These are phyloP conservation scores for Komagataella populi DNA, from an alignment of 805 yeast genomes.

Conservation along the genomic window DNA sequence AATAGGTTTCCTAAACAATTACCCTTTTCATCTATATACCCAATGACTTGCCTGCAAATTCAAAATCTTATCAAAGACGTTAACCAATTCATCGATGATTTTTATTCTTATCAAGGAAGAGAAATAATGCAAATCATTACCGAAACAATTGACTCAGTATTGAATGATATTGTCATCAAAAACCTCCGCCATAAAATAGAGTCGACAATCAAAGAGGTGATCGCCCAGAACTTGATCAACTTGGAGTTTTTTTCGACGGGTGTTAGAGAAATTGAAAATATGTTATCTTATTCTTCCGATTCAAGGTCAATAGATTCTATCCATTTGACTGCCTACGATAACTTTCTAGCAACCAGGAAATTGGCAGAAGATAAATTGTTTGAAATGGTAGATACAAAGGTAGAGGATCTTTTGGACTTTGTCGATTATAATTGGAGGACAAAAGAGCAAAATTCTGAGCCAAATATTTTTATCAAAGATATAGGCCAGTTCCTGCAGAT, in stretches of 20 bases:
- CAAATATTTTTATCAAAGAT: constrained; percentile 67
- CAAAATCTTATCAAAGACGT: constrained; percentile 52
- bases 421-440: constrained; percentile 81
- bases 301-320: constrained; percentile 18
- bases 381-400: constrained; percentile 67
- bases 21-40: constrained; percentile 83
- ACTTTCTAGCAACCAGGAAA: constrained; percentile 46
- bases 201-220: constrained; percentile 74
- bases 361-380: constrained; percentile 72
- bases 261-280: constrained; percentile 50
- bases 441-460: constrained; percentile 33
- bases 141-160: constrained; percentile 51
- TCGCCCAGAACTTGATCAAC: constrained; percentile 80
- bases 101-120: constrained; percentile 49
- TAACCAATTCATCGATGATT: constrained; percentile 48
- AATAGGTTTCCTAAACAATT: constrained; percentile 42
- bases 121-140: constrained; percentile 47
- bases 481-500: constrained; percentile 77
- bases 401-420: constrained; percentile 68
- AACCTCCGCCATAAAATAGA: constrained; percentile 48
- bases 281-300: constrained; percentile 19
- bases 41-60: constrained; percentile 70
- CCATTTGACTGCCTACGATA: constrained; percentile 24
- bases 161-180: constrained; percentile 51
- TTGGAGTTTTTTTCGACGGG: constrained; percentile 77